These are phyloP conservation scores for Roridomyces roridus DNA, from an alignment of 768 basidiomycete genomes.

Conservation along the genomic window DNA sequence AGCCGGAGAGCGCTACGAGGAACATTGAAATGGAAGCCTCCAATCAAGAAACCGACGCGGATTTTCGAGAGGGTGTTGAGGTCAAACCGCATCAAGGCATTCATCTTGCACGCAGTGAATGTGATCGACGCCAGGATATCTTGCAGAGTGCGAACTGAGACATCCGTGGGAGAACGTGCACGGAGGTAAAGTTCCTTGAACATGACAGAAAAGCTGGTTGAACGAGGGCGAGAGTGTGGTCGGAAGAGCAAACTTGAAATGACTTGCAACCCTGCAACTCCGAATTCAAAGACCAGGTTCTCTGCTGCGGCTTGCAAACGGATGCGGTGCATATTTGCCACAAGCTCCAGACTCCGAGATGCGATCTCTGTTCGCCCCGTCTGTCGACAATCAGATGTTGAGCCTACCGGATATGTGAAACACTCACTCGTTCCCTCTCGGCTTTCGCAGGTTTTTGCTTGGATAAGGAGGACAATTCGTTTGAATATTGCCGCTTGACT, in stretches of 20 bases:
- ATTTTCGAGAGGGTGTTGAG: constrained; percentile 39
- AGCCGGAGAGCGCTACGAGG: constrained; percentile 84
- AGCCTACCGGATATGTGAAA: constrained; percentile 1
- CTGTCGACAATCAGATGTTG: constrained; percentile 1
- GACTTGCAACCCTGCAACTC: constrained; percentile 45
- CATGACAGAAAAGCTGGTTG: constrained; percentile 52
- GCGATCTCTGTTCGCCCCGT: constrained; percentile 20
- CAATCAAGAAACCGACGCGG: constrained; percentile 52
- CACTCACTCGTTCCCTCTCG: constrained; percentile 11
- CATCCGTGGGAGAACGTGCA: constrained; percentile 58
- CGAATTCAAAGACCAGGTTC: constrained; percentile 70
- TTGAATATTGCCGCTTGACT: constrained; percentile 46
- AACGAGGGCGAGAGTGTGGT: constrained; percentile 38
- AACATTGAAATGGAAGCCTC: constrained; percentile 59
- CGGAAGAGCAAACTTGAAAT: constrained; percentile 42
- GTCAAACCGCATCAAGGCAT: constrained; percentile 55
- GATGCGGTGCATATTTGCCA: constrained; percentile 49
- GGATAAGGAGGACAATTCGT: constrained; percentile 13
- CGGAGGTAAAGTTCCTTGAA: constrained; percentile 62
- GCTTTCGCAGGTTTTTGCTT: not conserved
- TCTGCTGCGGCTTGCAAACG: constrained; percentile 72
- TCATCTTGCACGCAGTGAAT: constrained; percentile 53
- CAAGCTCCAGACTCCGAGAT: constrained; percentile 37
- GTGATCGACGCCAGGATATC: constrained; percentile 68
- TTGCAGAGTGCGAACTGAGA: constrained; percentile 46